phyloP scores from a whole-genome alignment of 768 basidiomycete genomes.

The Melanogaster broomeanus region DNA sequence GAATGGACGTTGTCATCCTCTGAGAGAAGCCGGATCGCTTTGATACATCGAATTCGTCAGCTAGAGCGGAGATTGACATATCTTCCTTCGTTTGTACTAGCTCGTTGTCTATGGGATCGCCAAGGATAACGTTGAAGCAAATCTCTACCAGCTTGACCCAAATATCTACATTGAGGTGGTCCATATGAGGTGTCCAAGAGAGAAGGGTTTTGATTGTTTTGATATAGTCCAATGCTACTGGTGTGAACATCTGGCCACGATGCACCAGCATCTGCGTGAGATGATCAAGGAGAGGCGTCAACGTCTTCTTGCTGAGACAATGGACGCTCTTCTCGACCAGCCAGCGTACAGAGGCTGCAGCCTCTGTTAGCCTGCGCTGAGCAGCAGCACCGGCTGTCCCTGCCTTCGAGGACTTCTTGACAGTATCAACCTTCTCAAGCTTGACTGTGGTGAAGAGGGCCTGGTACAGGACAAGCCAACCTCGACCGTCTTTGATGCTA shows the following conservation, averaged over 20 bases:
- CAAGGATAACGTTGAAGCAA: constrained; percentile 77
- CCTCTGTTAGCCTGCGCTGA: constrained; percentile 62
- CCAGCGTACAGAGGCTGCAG: constrained; percentile 70
- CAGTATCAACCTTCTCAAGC: constrained; percentile 55
- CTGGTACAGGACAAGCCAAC: constrained; percentile 72
- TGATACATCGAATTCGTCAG: constrained; percentile 34
- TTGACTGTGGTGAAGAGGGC: constrained; percentile 68
- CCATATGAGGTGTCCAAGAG: constrained; percentile 72
- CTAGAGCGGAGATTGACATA: constrained; percentile 13
- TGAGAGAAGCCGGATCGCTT: constrained; percentile 31
- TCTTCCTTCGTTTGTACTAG: constrained; percentile 26
- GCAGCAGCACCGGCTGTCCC: constrained; percentile 47
- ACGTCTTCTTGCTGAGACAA: constrained; percentile 53
- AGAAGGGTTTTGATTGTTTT: constrained; percentile 73
- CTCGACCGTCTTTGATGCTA: constrained; percentile 36
- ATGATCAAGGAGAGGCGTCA: constrained; percentile 63
- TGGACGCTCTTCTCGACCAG: constrained; percentile 64
- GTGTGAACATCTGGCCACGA: constrained; percentile 53
- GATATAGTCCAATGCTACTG: constrained; percentile 77
- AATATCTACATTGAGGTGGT: constrained; percentile 59
- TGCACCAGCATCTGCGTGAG: constrained; percentile 60
- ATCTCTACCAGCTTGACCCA: constrained; percentile 75
- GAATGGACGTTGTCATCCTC: constrained; percentile 34
- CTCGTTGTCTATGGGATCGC: constrained; percentile 46
- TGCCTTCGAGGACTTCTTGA: constrained; percentile 44